Evolutionary conservation across 257 asterid genomes (phyloP).

Genomic region (Fraxinus americana): DNA sequence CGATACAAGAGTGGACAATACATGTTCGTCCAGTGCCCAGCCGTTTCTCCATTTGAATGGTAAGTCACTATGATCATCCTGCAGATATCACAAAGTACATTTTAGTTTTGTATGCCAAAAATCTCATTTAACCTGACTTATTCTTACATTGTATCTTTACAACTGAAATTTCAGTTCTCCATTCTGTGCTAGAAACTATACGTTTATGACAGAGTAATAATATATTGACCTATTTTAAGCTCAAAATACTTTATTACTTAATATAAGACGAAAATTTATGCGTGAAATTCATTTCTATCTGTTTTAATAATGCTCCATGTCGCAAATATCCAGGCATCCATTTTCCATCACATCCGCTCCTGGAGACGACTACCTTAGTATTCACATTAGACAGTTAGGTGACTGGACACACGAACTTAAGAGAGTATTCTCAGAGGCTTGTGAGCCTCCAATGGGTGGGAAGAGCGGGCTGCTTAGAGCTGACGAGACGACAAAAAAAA

Average conservation of each 20-base stretch:
- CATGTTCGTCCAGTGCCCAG: slow-evolving; percentile 95
- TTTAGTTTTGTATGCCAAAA: no score
- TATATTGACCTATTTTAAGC: background rate
- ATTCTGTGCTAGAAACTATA: background rate
- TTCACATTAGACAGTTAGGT: slow-evolving; percentile 92
- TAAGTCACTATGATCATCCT: slow-evolving; percentile 23
- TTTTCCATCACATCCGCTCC: slow-evolving; percentile 97
- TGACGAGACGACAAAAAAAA: slow-evolving; percentile 78
- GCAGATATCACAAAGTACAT: no score
- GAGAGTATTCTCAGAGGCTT: slow-evolving; percentile 83
- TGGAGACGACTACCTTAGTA: slow-evolving; percentile 83
- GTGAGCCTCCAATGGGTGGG: slow-evolving; percentile 72
- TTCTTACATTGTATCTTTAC: background rate
- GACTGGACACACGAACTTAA: slow-evolving; percentile 95
- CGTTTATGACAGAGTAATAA: background rate
- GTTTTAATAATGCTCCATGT: slow-evolving; percentile 6
- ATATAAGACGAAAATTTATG: background rate
- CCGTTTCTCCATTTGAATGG: slow-evolving; percentile 97
- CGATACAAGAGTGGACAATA: slow-evolving; percentile 89
- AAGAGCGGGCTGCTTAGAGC: slow-evolving; percentile 92
- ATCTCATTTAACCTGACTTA: no score
- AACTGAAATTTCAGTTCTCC: background rate
- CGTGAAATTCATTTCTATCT: background rate
- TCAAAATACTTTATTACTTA: background rate
- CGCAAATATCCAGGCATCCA: slow-evolving; percentile 72